A percentile compares a stretch with the other conserved stretches of the same genome.
Evolutionary conservation across 768 basidiomycete genomes (phyloP).

Genomic region (Podaxis rugospora): DNA sequence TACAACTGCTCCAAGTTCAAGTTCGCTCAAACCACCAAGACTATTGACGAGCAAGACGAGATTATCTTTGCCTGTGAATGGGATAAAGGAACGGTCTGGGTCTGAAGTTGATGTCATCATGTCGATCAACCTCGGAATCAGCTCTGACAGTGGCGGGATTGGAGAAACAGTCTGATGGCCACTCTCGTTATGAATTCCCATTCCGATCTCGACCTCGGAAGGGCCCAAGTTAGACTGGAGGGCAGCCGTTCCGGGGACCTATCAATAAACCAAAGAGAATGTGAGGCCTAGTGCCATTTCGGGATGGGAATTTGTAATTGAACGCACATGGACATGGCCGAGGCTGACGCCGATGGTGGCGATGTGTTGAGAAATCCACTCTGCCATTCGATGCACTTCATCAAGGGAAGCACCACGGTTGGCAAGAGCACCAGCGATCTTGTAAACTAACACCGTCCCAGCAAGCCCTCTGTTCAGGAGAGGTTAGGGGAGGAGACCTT

Average conservation of each 20-base stretch:
- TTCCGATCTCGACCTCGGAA: conserved; percentile 81
- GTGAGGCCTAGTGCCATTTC: neutral
- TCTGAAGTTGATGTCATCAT: conserved; percentile 71
- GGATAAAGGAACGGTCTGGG: conserved; percentile 72
- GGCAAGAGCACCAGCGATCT: conserved; percentile 84
- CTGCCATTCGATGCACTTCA: conserved; percentile 61
- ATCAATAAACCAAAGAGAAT: neutral
- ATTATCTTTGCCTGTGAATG: conserved; percentile 63
- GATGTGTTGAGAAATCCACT: conserved; percentile 60
- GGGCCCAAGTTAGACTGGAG: conserved; percentile 48
- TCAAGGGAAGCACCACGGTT: conserved; percentile 61
- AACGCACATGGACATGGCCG: conserved; percentile 80
- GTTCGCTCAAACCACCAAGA: conserved; percentile 79
- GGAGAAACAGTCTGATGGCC: conserved; percentile 67
- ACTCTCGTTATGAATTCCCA: conserved; percentile 91
- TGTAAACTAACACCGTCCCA: conserved; percentile 82
- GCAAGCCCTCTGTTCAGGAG: conserved; percentile 60
- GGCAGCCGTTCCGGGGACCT: conserved; percentile 78
- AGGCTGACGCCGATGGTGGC: conserved; percentile 85
- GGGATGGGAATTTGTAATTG: neutral
- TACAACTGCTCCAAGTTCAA: conserved; percentile 71
- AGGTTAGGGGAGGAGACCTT: neutral
- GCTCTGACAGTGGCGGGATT: conserved; percentile 63
- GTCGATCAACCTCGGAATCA: conserved; percentile 67
- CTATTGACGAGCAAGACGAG: conserved; percentile 86